Evolutionary conservation across 176 grass and related monocot genomes (phyloP), one percentile per base, ranked within the genome.

Genomic region (Juncus inflexus): DNA sequence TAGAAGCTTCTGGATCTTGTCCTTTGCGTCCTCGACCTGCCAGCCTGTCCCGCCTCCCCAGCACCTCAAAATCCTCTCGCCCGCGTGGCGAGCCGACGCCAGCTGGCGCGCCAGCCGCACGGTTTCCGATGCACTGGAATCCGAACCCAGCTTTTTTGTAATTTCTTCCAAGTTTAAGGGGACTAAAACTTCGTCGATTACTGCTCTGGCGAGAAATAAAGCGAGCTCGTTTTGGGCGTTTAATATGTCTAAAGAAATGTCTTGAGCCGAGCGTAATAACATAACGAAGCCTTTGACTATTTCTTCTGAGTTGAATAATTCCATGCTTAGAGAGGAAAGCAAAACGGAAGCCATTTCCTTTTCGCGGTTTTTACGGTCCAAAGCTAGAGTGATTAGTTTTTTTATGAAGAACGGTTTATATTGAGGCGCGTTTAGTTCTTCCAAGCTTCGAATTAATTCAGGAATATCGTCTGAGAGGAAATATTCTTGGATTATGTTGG

Each of bases 311-410:
- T 79, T 80, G 67, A 89, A 95, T 11, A 86, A 62, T 65, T 95
- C 85, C 77, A 95, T 83, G 51, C 86, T 85, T 50, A 95, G 76
- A 64, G 85, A 84, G 50, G 85, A 95, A 28, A 95, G 82, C 9
- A 95, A 82, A 55, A 86, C 73, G 7, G 90, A 95, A 2, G 85
- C 76, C 90, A 95, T 95, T 61, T 95, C 90, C 69, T 89, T 95
- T 74, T 95, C 85, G 64, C 85, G 79, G n/a, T 80, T 87, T 76
- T 94, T 89, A 4, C 79, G 82, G 60, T 95, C 90, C 85, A 95
- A 78, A 12, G 90, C 90, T 62, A 83, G 69, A 0, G 74, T 95
- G 12, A 95, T 78, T 40, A 95, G 79, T 58, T 84, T 95, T 65
- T 95, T 95, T 3, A 95, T 79, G 37, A 95, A 95, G 52, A 95